A percentile compares a stretch with the other conserved stretches of the same genome.
phyloP scores from a whole-genome alignment of 768 basidiomycete genomes.

The Tricholomella constricta region DNA sequence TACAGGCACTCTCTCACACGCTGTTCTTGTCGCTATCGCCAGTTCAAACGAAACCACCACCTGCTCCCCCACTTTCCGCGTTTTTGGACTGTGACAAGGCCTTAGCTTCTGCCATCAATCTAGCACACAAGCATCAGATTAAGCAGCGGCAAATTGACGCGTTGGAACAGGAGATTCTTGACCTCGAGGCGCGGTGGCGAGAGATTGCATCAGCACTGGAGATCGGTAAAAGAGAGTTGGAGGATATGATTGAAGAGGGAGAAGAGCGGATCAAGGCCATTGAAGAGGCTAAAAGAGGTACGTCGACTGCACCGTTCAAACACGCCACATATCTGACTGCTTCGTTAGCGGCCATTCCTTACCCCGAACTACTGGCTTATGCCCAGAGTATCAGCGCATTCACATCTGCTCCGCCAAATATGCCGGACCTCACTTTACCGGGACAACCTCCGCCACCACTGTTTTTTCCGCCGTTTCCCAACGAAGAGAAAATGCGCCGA shows the following conservation, averaged over 20 bases:
- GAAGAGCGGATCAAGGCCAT: slow-evolving; percentile 71
- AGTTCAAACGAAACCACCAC: slow-evolving; percentile 61
- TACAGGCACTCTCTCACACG: slow-evolving; percentile 64
- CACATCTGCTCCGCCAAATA: slow-evolving; percentile 86
- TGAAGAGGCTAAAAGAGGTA: slow-evolving; percentile 71
- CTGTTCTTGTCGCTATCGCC: slow-evolving; percentile 78
- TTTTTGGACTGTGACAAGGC: slow-evolving; percentile 66
- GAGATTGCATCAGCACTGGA: slow-evolving; percentile 67
- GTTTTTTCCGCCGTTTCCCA: slow-evolving; percentile 90
- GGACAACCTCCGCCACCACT: slow-evolving; percentile 76
- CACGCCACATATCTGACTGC: background rate
- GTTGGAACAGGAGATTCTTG: slow-evolving; percentile 70
- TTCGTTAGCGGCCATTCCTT: slow-evolving; percentile 69
- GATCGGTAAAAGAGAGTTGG: slow-evolving; percentile 66
- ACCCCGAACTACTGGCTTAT: slow-evolving; percentile 81
- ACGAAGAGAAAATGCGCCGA: slow-evolving; percentile 88
- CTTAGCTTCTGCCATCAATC: slow-evolving; percentile 64
- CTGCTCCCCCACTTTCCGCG: slow-evolving; percentile 56
- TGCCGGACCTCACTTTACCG: slow-evolving; percentile 71
- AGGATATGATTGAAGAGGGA: slow-evolving; percentile 73
- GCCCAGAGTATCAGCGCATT: slow-evolving; percentile 85
- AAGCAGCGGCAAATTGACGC: slow-evolving; percentile 75
- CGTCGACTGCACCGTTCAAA: slow-evolving; percentile 15
- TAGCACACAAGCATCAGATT: slow-evolving; percentile 72
- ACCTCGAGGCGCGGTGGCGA: slow-evolving; percentile 67